phyloP scores from a whole-genome alignment of 2,329 filamentous ascomycete genomes.

The Aspergillus quadricinctus region DNA sequence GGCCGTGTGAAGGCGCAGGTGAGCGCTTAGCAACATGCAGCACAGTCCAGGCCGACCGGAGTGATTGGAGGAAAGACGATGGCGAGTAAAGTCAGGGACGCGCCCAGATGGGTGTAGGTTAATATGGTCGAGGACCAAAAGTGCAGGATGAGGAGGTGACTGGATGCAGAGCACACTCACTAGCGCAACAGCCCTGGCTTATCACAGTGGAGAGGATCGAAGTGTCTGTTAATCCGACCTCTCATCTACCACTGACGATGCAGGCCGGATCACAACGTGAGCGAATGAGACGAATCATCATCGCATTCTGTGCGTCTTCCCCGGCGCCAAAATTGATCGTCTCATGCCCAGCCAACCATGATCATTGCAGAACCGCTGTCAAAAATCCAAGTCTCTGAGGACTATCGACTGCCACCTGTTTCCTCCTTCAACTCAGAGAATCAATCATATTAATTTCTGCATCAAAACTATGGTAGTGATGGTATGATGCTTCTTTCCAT shows the following conservation, averaged over 20 bases:
- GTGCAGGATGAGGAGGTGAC: conserved; percentile 15
- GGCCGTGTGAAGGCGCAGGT: conserved; percentile 17
- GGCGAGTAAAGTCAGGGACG: conserved; percentile 4
- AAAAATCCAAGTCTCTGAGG: not conserved
- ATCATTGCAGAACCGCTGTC: conserved; percentile 23
- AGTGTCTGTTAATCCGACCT: not conserved
- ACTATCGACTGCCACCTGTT: not conserved
- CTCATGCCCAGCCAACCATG: conserved; percentile 25
- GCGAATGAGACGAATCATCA: conserved; percentile 13
- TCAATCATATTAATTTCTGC: not conserved
- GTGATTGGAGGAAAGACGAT: conserved; percentile 15
- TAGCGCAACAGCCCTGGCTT: conserved; percentile 22
- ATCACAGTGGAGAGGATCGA: conserved; percentile 28
- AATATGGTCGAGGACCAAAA: conserved; percentile 1
- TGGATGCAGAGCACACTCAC: conserved; percentile 20
- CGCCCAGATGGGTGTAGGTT: conserved; percentile 1
- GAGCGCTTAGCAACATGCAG: conserved; percentile 29
- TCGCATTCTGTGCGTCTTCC: conserved; percentile 15
- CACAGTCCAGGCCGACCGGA: conserved; percentile 5
- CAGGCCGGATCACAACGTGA: conserved; percentile 16
- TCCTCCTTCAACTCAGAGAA: not conserved
- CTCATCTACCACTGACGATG: conserved; percentile 7
- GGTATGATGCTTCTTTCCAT: not conserved
- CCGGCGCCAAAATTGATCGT: conserved; percentile 29
- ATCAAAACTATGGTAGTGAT: not conserved